Evolutionary conservation across 768 basidiomycete genomes (phyloP).

Genomic region (Tremella yokohamensis): DNA sequence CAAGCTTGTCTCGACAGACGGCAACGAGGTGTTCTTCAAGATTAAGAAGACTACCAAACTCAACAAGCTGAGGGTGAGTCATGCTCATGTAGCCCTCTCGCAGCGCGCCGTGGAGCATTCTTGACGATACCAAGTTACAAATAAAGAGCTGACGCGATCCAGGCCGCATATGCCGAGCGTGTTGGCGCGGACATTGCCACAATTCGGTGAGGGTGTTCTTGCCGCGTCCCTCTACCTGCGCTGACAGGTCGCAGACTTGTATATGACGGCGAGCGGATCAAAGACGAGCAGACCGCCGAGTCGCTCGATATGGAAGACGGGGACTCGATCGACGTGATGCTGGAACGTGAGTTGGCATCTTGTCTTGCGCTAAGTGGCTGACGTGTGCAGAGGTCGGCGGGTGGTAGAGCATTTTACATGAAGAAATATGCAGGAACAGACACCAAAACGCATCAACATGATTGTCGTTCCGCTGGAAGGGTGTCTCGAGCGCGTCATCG

Average conservation of each 20-base stretch:
- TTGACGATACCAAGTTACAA: background rate
- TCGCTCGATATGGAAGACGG: constrained; percentile 78
- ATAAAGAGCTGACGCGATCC: constrained; percentile 20
- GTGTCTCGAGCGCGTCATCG: background rate
- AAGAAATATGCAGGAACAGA: background rate
- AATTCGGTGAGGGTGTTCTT: constrained; percentile 66
- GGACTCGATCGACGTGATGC: constrained; percentile 94
- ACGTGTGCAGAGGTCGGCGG: constrained; percentile 35
- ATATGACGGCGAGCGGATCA: constrained; percentile 82
- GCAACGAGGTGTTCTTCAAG: constrained; percentile 94
- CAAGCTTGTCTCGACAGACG: constrained; percentile 51
- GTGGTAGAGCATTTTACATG: background rate
- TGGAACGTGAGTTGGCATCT: constrained; percentile 64
- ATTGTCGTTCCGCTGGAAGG: background rate
- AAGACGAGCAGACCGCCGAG: constrained; percentile 80
- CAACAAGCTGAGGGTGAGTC: constrained; percentile 74
- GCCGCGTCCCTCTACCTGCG: background rate
- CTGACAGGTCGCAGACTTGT: constrained; percentile 62
- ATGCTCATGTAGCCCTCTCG: background rate
- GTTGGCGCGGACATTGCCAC: constrained; percentile 83
- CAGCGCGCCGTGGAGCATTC: background rate
- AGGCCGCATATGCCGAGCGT: constrained; percentile 78
- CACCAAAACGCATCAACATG: too few species aligned
- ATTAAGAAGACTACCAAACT: constrained; percentile 90
- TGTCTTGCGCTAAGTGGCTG: constrained; percentile 4